A percentile compares a stretch with the other conserved stretches of the same genome.
Conservation (phyloP, 2,329 filamentous ascomycete genomes). For the Gliomastix tumulicola region DNA sequence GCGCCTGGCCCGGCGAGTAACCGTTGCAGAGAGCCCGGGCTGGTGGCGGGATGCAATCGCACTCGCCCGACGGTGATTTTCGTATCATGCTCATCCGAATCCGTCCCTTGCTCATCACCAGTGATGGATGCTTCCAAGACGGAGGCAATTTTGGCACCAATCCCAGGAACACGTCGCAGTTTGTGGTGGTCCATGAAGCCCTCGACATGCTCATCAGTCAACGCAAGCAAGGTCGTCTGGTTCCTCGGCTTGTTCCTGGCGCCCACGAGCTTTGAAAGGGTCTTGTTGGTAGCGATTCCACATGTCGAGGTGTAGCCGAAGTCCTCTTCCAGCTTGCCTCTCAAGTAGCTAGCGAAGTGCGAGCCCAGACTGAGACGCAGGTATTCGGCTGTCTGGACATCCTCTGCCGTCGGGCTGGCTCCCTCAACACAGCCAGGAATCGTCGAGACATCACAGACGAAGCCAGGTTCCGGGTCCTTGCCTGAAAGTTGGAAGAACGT, state of each 20-base stretch:
- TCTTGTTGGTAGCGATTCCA: slow-evolving; percentile 81
- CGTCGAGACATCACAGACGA: slow-evolving; percentile 64
- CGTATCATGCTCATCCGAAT: slow-evolving; percentile 26
- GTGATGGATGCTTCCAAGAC: slow-evolving; percentile 47
- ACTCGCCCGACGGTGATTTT: slow-evolving; percentile 59
- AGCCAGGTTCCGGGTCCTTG: slow-evolving; percentile 71
- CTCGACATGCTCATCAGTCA: slow-evolving; percentile 47
- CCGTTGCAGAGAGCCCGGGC: slow-evolving; percentile 56
- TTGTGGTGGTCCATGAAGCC: slow-evolving; percentile 70
- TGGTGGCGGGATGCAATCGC: slow-evolving; percentile 55
- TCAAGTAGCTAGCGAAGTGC: slow-evolving; percentile 71
- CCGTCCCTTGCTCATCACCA: slow-evolving; percentile 19
- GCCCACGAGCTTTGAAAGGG: slow-evolving; percentile 79
- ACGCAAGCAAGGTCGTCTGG: slow-evolving; percentile 76
- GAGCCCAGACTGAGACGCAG: slow-evolving; percentile 69
- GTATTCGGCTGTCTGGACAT: slow-evolving; percentile 30
- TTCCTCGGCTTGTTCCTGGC: slow-evolving; percentile 78
- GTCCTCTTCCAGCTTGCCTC: slow-evolving; percentile 63
- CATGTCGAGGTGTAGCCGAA: slow-evolving; percentile 83
- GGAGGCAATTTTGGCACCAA: slow-evolving; percentile 63
- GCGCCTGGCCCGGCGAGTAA: slow-evolving; percentile 65
- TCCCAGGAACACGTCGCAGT: slow-evolving; percentile 75
- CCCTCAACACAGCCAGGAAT: slow-evolving; percentile 55
- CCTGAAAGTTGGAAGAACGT: slow-evolving; percentile 77
- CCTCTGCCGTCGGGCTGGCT: slow-evolving; percentile 8